Evolutionary conservation across 2,329 filamentous ascomycete species (phyloP), one percentile per base, ranked within the genome.

Genomic region (Neopestalotiopsis sp.): DNA sequence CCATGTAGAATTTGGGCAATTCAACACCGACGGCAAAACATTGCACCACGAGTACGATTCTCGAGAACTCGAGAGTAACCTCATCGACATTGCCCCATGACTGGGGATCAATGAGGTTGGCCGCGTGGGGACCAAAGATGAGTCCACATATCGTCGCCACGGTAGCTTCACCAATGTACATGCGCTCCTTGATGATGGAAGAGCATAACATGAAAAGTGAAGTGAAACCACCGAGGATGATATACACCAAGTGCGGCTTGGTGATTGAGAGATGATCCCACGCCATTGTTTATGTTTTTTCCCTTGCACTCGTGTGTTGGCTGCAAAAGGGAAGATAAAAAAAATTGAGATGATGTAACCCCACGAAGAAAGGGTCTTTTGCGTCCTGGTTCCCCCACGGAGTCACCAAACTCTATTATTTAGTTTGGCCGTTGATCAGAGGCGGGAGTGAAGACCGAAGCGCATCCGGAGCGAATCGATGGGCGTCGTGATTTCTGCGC

Each of bases 141-240:
- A 97, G 91, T 72, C 94, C 94, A 77, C 92, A 94, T 63, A 97
- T 82, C 2, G 94, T 97, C 65, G 94, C 94, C 59, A 99, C 94
- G 1, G 96, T 98, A 65, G 96, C 96, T 87, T 99, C 96, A 79
- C 96, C 96, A 80, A 99, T 99, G 84, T 99, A 99, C 78, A 98
- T 88, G 80, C 93, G 93, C 86, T 99, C 96, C 86, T 99, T 99
- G 84, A 99, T 97, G 78, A 98, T 91, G 67, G 97, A 94, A 70
- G 96, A 99, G 81, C 94, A 97, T 70, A 99, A 87, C 96, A 99
- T 99, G 85, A 99, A 99, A 76, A 99, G 86, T 70, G 92, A 94
- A 74, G 96, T 99, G 85, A 99, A 99, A 80, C 95, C 96, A 77
- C 96, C 96, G 68, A 99, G 86, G 82, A 99, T 98, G 83, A 98